phyloP scores from a whole-genome alignment of 2,329 filamentous ascomycete species.

The Mycosphaerella sp. region DNA sequence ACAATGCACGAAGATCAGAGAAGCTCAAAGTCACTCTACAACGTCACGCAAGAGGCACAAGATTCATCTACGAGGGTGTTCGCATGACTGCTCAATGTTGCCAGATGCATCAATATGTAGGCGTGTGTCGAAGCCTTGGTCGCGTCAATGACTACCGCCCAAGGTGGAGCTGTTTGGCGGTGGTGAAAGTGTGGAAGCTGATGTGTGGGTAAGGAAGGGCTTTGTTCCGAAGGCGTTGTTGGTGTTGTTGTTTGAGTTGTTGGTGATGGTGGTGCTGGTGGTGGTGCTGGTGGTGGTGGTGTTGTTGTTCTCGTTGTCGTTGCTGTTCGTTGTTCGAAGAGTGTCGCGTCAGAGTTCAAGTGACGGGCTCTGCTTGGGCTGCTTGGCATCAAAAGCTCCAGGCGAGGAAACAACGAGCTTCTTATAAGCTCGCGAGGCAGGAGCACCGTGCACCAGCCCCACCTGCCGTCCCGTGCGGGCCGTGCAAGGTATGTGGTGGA shows the following conservation, averaged over 20 bases:
- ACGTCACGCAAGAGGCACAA: slow-evolving; percentile 18
- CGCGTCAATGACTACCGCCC: slow-evolving; percentile 1
- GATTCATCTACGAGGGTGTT: slow-evolving; percentile 19
- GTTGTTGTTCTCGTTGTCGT: too few relatives aligned
- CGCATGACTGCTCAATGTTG: slow-evolving; percentile 18
- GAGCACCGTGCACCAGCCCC: background rate
- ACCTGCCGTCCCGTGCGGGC: background rate
- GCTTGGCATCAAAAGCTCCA: background rate
- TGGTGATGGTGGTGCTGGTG: background rate
- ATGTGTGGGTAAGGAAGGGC: too few relatives aligned
- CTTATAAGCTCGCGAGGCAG: background rate
- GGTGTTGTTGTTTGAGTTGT: background rate
- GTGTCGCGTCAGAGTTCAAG: too few relatives aligned
- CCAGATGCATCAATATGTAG: slow-evolving; percentile 13
- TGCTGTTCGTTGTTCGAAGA: too few relatives aligned
- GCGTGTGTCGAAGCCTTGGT: slow-evolving; percentile 8
- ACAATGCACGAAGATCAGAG: slow-evolving; percentile 1
- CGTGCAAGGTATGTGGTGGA: too few relatives aligned
- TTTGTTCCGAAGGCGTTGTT: background rate
- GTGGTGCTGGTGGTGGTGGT: too few relatives aligned
- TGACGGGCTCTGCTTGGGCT: too few relatives aligned
- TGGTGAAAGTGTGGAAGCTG: background rate
- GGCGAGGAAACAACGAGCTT: background rate
- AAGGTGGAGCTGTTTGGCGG: background rate
- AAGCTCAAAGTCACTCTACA: slow-evolving; percentile 18